A percentile compares a stretch with the other conserved stretches of the same genome.
phyloP scores from a whole-genome alignment of 2,329 filamentous ascomycete genomes.

The Alternaria infectoria region DNA sequence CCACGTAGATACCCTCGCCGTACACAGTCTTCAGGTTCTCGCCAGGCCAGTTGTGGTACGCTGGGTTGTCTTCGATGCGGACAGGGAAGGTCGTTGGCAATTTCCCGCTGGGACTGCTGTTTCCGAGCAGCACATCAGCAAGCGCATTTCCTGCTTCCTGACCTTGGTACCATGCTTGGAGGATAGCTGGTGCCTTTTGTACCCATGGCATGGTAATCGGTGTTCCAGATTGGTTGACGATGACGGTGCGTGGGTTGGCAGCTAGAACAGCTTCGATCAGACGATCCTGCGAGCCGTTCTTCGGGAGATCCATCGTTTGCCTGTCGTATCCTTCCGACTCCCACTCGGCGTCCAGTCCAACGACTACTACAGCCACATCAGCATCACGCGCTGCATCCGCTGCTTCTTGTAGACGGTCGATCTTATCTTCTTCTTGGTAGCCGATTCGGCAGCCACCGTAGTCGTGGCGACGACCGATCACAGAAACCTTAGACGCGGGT shows the following conservation, averaged over 20 bases:
- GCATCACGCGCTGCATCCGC: constrained; percentile 71
- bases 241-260: constrained; percentile 70
- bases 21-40: constrained; percentile 73
- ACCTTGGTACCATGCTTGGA: constrained; percentile 85
- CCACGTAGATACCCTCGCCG: constrained; percentile 75
- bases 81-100: constrained; percentile 74
- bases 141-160: constrained; percentile 85
- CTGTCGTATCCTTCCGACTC: constrained; percentile 74
- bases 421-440: constrained; percentile 71
- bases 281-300: constrained; percentile 63
- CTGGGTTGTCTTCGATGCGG: constrained; percentile 66
- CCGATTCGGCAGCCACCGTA: constrained; percentile 76
- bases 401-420: constrained; percentile 63
- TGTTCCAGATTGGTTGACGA: constrained; percentile 79
- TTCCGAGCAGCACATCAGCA: constrained; percentile 76
- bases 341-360: constrained; percentile 79
- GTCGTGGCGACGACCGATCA: constrained; percentile 65
- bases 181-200: constrained; percentile 66
- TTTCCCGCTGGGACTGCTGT: constrained; percentile 76
- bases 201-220: constrained; percentile 76
- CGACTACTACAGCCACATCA: constrained; percentile 79
- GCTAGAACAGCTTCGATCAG: constrained; percentile 68
- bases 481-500: constrained; percentile 64
- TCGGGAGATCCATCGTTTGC: constrained; percentile 65
- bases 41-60: constrained; percentile 75